Percentiles rank a stretch among this genome's conserved stretches.
These are phyloP conservation scores for Backusella tarrabulga DNA, from an alignment of 192 early-diverging fungal genomes.

Conservation along the genomic window DNA sequence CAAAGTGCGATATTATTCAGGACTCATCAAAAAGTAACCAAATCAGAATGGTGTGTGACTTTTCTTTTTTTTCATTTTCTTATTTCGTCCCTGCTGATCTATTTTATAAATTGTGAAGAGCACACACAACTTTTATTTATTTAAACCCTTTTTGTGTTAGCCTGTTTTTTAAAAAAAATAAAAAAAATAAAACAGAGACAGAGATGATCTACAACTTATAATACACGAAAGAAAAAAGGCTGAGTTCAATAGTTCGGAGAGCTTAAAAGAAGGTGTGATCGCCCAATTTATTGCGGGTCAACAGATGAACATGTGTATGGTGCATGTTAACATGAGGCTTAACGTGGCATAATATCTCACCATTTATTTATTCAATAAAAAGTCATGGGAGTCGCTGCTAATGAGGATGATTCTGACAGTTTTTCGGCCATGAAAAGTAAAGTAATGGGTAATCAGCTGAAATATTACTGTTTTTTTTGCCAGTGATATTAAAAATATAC, in stretches of 20 bases:
- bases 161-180: not conserved
- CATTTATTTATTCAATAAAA: no score
- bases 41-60: not conserved
- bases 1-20: not conserved
- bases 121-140: not conserved
- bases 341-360: not conserved
- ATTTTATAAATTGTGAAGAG: not conserved
- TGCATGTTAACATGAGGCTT: not conserved
- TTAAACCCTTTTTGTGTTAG: not conserved
- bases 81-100: not conserved
- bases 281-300: not conserved
- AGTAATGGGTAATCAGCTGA: no score
- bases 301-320: not conserved
- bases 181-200: not conserved
- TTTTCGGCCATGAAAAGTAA: no score
- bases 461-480: no score
- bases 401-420: no score
- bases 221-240: not conserved
- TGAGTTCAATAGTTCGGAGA: not conserved
- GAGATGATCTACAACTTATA: not conserved
- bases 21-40: not conserved
- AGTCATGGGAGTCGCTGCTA: no score
- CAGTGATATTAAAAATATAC: no score
- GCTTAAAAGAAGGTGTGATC: not conserved
- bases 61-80: not conserved